These are phyloP conservation scores for Solanum piurae DNA, from an alignment of 257 asterid species.

Conservation along the genomic window DNA sequence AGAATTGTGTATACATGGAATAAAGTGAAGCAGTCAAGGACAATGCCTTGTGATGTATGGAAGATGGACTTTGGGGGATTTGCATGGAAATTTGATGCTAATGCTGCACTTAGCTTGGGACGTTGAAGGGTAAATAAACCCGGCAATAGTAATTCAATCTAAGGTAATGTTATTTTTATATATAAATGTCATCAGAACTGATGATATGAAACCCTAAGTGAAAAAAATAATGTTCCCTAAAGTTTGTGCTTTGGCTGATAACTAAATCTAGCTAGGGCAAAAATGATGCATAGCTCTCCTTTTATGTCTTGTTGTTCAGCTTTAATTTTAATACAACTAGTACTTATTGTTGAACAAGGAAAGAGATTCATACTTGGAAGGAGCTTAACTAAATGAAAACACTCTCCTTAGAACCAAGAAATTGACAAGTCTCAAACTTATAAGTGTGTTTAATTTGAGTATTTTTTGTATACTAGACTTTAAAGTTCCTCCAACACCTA, in stretches of 20 bases:
- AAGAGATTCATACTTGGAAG: background rate
- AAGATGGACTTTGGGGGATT: slow-evolving; percentile 44
- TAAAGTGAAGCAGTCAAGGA: slow-evolving; percentile 17
- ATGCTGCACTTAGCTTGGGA: slow-evolving; percentile 33
- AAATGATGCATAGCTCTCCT: background rate
- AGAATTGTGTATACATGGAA: slow-evolving; percentile 26
- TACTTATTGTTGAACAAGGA: background rate
- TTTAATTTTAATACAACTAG: background rate
- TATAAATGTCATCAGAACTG: background rate
- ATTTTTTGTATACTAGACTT: background rate
- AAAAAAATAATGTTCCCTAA: background rate
- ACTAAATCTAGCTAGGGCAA: background rate
- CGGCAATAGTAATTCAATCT: background rate
- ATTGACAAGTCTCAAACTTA: background rate
- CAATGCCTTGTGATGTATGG: slow-evolving; percentile 51
- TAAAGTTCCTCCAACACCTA: background rate
- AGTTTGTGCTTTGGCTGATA: background rate
- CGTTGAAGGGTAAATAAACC: slow-evolving; percentile 7
- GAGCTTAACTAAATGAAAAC: background rate
- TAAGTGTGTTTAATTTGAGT: background rate
- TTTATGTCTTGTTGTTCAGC: background rate
- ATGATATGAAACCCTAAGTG: background rate
- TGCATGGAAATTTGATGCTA: slow-evolving; percentile 45
- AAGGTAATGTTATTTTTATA: background rate
- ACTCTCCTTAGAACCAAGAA: background rate